Evolutionary conservation across 2,329 filamentous ascomycete species (phyloP), one percentile per base, ranked within the genome.

Genomic region (Penicillium hordei): DNA sequence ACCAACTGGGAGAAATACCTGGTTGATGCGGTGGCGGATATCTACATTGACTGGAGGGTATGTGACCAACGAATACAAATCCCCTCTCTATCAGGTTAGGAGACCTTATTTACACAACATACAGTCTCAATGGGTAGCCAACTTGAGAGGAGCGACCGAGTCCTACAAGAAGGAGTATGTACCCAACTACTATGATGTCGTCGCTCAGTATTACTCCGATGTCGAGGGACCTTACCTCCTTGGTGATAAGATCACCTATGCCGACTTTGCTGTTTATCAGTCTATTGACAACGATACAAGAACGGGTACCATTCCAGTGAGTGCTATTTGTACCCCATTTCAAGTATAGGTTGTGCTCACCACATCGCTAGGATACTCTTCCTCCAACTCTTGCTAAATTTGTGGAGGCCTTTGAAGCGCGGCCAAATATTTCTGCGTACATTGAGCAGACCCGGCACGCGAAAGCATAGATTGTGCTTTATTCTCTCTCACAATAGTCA

Each of bases 251-350:
- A 55, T 76, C 49, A 74, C 70, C 5, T 78, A 78, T 38, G 70
- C 65, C 15, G 76, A 78, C 40, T 78, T 78, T 57, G 73, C 72
- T 0, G 62, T 78, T 2, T 77, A 72, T 55, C 72, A 76, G 49
- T 73, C 74, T 2, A 69, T 77, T 29, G 74, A 78, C 45, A 76
- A 77, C 27, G 72, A 78, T 38, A 54, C 62, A 25, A 63, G 61
- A 60, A 75, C 68, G 34, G 70, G 69, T 10, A 66, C n/a, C 36
- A 60, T 75, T 6, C 71, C 72, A 19, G 74, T 76, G 50, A 36
- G 58, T 59, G 34, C 10, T 17, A 12, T 7, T 1, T 12, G 6
- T 10, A 8, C 19, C 27, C 7, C 17, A 7, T 44, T 13, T 36
- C 52, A 39, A 54, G 51, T 17, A 44, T n/a, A 5, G 17, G 39